Conservation (phyloP, 306 rosid genomes). For the Spatholobus suberectus region DNA sequence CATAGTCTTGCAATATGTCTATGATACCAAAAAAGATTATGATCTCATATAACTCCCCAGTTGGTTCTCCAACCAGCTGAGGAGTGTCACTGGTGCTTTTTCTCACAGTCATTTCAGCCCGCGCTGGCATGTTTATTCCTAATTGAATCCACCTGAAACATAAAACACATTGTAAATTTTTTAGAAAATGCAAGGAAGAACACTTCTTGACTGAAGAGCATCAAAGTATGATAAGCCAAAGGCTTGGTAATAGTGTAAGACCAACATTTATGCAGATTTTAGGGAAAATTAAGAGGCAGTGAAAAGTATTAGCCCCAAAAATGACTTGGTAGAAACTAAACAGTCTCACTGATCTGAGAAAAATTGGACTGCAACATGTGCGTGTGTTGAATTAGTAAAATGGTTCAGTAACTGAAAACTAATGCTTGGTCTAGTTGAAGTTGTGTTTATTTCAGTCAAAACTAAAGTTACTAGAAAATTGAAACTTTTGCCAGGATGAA, state of each 20-base stretch:
- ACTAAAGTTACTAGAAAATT: background rate
- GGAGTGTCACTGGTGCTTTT: slow-evolving; percentile 59
- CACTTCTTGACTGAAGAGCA: background rate
- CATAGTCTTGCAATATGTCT: slow-evolving; percentile 96
- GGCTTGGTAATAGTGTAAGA: background rate
- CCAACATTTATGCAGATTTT: background rate
- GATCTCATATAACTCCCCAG: slow-evolving; percentile 79
- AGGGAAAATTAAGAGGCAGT: background rate
- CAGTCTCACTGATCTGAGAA: background rate
- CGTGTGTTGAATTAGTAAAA: background rate
- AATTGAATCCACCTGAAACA: slow-evolving; percentile 67
- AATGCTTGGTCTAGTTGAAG: background rate
- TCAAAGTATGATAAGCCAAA: background rate
- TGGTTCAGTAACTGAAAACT: background rate
- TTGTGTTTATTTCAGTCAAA: background rate
- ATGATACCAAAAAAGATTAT: slow-evolving; percentile 80
- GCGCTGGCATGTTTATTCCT: slow-evolving; percentile 87
- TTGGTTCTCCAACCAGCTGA: slow-evolving; percentile 85
- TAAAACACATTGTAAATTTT: background rate
- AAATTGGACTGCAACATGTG: background rate
- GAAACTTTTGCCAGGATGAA: slow-evolving; percentile 14
- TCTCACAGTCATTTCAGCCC: slow-evolving; percentile 73
- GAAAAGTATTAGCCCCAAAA: background rate
- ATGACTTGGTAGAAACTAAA: background rate
- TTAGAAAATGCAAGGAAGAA: slow-evolving; percentile 7